phyloP scores from a whole-genome alignment of 2,329 filamentous ascomycete genomes.

The Pyricularia sp. region DNA sequence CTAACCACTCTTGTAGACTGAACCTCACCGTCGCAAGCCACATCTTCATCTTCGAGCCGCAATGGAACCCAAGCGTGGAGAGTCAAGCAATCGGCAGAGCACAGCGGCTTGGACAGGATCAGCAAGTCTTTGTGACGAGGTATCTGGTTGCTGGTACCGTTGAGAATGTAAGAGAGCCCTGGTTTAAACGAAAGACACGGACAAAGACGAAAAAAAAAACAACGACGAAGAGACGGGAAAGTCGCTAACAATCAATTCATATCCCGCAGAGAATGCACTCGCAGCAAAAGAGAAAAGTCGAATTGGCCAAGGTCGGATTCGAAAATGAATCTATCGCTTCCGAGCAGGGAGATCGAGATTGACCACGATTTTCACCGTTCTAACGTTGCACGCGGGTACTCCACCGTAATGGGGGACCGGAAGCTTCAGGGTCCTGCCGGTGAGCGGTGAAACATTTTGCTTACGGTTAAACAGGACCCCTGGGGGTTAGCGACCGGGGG shows the following conservation, averaged over 20 bases:
- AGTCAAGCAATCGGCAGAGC: slow-evolving; percentile 37
- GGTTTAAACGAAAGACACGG: no score
- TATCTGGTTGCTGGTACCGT: slow-evolving; percentile 30
- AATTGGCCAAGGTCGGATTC: slow-evolving; percentile 5
- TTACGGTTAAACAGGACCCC: background rate
- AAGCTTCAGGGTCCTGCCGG: background rate
- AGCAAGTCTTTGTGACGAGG: slow-evolving; percentile 27
- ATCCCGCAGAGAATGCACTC: slow-evolving; percentile 13
- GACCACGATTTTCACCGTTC: background rate
- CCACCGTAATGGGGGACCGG: background rate
- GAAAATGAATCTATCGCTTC: background rate
- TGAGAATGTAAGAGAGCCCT: slow-evolving; percentile 24
- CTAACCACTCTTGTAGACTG: slow-evolving; percentile 16
- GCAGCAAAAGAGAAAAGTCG: slow-evolving; percentile 18
- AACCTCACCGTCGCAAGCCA: slow-evolving; percentile 33
- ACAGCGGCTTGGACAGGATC: slow-evolving; percentile 30
- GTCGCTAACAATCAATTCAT: background rate
- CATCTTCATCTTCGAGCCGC: slow-evolving; percentile 33
- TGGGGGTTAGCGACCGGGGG: background rate
- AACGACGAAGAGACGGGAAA: slow-evolving; percentile 12
- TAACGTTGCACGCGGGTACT: background rate
- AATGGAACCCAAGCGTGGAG: slow-evolving; percentile 41
- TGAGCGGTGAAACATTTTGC: background rate
- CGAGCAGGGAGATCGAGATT: background rate
- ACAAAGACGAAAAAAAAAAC: no score